A percentile compares a stretch with the other conserved stretches of the same genome.
Conservation (phyloP, 2,329 filamentous ascomycete genomes). For the Aspergillus novofumigatus region DNA sequence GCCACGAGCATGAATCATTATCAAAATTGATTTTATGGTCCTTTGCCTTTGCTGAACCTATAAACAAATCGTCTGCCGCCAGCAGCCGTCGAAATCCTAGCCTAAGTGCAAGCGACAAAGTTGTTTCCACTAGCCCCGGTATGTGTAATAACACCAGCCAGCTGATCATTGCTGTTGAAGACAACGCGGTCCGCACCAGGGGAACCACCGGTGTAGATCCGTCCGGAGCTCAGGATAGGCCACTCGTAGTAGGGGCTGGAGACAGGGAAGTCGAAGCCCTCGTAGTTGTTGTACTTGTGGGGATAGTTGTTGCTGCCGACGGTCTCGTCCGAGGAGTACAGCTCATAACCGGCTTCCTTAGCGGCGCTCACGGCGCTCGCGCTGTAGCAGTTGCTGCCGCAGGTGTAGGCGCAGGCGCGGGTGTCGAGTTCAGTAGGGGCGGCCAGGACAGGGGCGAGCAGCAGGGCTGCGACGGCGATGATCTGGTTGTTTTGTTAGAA, state of each 20-base stretch:
- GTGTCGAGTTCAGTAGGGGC: slow-evolving; percentile 29
- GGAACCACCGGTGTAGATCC: slow-evolving; percentile 54
- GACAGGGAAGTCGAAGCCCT: slow-evolving; percentile 58
- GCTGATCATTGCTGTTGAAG: slow-evolving; percentile 54
- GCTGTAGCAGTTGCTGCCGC: slow-evolving; percentile 53
- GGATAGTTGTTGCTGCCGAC: slow-evolving; percentile 47
- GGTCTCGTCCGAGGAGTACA: slow-evolving; percentile 41
- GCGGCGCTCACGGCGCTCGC: slow-evolving; percentile 49
- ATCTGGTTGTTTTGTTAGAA: slow-evolving; percentile 1
- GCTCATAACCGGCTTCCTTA: slow-evolving; percentile 48
- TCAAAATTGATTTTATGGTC: not conserved
- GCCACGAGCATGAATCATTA: not conserved
- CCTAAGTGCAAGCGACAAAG: slow-evolving; percentile 58
- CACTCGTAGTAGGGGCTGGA: slow-evolving; percentile 61
- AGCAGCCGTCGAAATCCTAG: not conserved
- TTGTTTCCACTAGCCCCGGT: slow-evolving; percentile 64
- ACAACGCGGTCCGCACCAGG: slow-evolving; percentile 66
- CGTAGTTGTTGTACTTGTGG: slow-evolving; percentile 59
- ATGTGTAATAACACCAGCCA: slow-evolving; percentile 65
- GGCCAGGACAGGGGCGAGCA: slow-evolving; percentile 21
- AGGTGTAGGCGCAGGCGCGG: slow-evolving; percentile 48
- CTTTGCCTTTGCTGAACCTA: not conserved
- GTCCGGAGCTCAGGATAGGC: slow-evolving; percentile 50
- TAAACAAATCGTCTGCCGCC: not conserved
- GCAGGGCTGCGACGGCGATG: slow-evolving; percentile 12